Evolutionary conservation across 2,329 filamentous ascomycete genomes (phyloP).

Genomic region (Penicillium italicum): DNA sequence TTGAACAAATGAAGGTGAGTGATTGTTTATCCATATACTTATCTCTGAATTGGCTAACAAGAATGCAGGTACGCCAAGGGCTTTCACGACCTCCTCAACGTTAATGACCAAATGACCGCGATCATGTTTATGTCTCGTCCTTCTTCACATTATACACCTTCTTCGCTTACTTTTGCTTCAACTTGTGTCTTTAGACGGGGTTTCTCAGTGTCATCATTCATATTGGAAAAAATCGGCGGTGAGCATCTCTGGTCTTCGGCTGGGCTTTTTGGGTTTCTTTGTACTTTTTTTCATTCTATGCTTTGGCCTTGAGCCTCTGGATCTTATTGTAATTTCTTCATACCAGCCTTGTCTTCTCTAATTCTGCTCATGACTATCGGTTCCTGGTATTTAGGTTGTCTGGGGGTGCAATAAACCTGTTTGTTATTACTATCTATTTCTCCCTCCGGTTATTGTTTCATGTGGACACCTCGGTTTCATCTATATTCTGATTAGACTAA

Average conservation of each 20-base stretch:
- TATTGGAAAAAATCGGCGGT: constrained; percentile 7
- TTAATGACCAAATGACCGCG: constrained; percentile 32
- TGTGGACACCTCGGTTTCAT: neutral
- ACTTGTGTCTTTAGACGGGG: constrained; percentile 14
- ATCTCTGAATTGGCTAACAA: neutral
- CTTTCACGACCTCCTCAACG: constrained; percentile 39
- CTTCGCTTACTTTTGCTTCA: constrained; percentile 13
- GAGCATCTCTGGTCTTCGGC: constrained; percentile 18
- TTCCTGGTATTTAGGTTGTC: neutral
- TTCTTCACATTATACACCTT: constrained; percentile 13
- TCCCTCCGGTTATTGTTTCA: neutral
- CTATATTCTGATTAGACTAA: neutral
- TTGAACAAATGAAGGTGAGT: constrained; percentile 90
- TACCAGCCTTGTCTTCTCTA: constrained; percentile 12
- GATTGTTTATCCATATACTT: neutral
- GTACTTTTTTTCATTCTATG: constrained; percentile 8
- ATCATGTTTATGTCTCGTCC: constrained; percentile 18
- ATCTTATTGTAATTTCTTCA: constrained; percentile 17
- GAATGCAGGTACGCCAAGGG: constrained; percentile 43
- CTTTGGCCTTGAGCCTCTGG: neutral
- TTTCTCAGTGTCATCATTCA: constrained; percentile 9
- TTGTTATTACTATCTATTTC: neutral
- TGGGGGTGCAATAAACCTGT: neutral
- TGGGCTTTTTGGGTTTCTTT: constrained; percentile 7
- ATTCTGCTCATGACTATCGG: neutral